Evolutionary conservation across 225 moss, liverwort and hornwort species (phyloP), one percentile per base, ranked within the genome.

Genomic region (Marchantia polymorpha): DNA sequence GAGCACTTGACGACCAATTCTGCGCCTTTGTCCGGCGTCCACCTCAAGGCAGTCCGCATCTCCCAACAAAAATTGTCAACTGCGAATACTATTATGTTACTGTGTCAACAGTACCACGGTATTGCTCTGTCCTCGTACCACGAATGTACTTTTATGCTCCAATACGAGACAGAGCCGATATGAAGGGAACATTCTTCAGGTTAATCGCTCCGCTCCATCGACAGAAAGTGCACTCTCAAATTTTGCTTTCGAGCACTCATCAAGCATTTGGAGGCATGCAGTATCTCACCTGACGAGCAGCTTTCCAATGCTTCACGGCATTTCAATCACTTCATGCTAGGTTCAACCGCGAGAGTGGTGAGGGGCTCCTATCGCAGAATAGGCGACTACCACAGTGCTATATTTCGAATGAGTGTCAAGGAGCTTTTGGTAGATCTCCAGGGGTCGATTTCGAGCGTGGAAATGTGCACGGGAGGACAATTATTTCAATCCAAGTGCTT

Each of bases 261-360:
- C 17, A 22, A 5, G 15, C 3, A 22, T 7, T 7, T 23, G 3
- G 22, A n/a, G 6, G 61, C n/a, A 61, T 17, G 27, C 14, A 13
- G 5, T 0, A 12, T 15, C 67, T 31, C 3, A 84, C 87, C 87
- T 87, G 87, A 16, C 82, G 83, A 63, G 74, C 64, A 29, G 80
- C 75, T 47, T 87, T 87, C 39, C 80, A 77, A 61, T 85, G 84
- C 22, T 80, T 82, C 49, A 64, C 75, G 20, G 82, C 87, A 58
- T 71, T 12, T 64, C 73, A 17, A 88, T 30, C 8, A 81, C 48
- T 19, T 0, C 30, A n/a, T 12, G 69, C 26, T 0, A 23, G 22
- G 15, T n/a, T 8, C 30, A 65, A 10, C 23, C 23, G n/a, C 11
- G 25, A 20, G 25, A 5, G 56, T 56, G 9, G n/a, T 75, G 70